Evolutionary conservation across 2,329 filamentous ascomycete genomes (phyloP), one percentile per base, ranked within the genome.

Genomic region (Sarocladium oryzae): DNA sequence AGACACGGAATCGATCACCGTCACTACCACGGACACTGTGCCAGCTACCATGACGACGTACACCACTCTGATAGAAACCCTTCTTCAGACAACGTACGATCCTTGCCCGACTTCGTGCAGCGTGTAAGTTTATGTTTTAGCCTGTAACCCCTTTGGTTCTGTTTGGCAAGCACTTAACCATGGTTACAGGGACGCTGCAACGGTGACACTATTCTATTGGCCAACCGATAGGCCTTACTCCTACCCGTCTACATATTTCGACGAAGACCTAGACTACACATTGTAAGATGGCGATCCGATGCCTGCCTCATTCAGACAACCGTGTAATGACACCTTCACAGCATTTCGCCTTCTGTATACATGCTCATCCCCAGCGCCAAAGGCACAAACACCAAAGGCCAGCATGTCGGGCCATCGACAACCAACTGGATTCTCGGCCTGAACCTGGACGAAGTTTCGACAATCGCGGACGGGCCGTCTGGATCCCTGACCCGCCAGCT

Each of bases 301-400:
- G n/a, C n/a, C n/a, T n/a, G n/a, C n/a, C n/a, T n/a, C n/a, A n/a
- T n/a, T n/a, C n/a, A 30, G 28, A 7, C 7, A 30, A 30, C 28
- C 28, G 7, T 30, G 7, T 30, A 30, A 30, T 13, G 13, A 7
- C 7, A 15, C 16, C 16, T 7, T 41, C 21, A 26, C 43, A 48
- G 43, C 26, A 16, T 48, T 10, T 48, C 43, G 9, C 43, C 43
- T 7, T 48, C 43, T 3, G 43, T 48, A n/a, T 48, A 48, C 43
- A 48, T 48, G 43, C 43, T 48, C 43, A 48, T 48, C 26, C 43
- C 43, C 21, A 48, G 43, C 43, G 43, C 43, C 4, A 48, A 48
- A 23, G 43, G 43, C 26, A 48, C 43, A 7, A 48, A 48, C 16
- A 30, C 43, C 15, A 32, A 33, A 23, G 43, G 43, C 10, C 43